phyloP scores from a whole-genome alignment of 768 basidiomycete genomes.

The Postia placenta region DNA sequence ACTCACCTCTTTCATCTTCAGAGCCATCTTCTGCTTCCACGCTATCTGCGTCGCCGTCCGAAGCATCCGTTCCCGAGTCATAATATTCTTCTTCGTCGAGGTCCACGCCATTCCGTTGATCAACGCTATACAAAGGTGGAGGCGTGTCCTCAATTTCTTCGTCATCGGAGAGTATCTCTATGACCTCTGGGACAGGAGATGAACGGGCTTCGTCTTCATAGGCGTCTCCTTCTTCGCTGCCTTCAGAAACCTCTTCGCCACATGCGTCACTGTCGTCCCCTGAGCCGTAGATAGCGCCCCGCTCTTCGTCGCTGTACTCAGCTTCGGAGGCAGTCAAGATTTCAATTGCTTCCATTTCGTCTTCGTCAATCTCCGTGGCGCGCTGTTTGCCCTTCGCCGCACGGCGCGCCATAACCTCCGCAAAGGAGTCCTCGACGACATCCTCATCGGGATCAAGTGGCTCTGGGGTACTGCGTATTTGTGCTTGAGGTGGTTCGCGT shows the following conservation, averaged over 20 bases:
- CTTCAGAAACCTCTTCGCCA: slow-evolving; percentile 15
- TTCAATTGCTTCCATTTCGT: slow-evolving; percentile 20
- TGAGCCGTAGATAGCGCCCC: neutral
- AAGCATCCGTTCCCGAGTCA: neutral
- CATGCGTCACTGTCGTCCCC: slow-evolving; percentile 26
- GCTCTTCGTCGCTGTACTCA: neutral
- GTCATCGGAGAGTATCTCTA: slow-evolving; percentile 18
- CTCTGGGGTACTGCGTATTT: slow-evolving; percentile 7
- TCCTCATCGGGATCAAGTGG: slow-evolving; percentile 25
- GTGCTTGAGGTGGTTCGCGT: slow-evolving; percentile 26
- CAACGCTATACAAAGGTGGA: neutral
- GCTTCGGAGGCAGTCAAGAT: slow-evolving; percentile 14
- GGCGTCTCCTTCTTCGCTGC: neutral
- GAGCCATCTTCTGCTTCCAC: neutral
- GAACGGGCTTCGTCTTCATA: slow-evolving; percentile 2
- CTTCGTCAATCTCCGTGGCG: slow-evolving; percentile 53
- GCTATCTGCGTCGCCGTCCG: neutral
- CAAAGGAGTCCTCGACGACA: slow-evolving; percentile 48
- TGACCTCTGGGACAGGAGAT: slow-evolving; percentile 16
- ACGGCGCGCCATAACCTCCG: slow-evolving; percentile 43
- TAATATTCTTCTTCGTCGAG: neutral
- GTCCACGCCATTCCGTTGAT: neutral
- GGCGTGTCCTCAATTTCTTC: neutral
- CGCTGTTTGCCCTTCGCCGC: slow-evolving; percentile 62
- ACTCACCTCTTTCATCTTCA: too few species aligned